Conservation (phyloP, 176 grass and related monocot species). For the Triticum monococcum region DNA sequence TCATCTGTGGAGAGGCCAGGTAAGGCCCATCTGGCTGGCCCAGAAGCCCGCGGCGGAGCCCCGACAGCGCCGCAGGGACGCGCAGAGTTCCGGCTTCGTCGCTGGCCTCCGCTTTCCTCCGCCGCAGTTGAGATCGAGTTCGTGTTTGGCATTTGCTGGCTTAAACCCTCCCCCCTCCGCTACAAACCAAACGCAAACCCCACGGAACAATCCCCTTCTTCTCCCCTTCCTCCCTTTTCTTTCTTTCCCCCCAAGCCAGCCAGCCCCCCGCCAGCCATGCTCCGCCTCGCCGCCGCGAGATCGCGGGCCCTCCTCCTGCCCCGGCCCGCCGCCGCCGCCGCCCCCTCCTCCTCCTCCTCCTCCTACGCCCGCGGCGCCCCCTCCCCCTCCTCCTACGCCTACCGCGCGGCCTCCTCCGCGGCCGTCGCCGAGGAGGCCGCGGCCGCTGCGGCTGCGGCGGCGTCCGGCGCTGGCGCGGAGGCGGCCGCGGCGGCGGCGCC, state of each 20-base stretch:
- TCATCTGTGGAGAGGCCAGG: no score
- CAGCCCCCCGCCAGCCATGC: constrained; percentile 31
- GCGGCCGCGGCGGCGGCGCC: background rate
- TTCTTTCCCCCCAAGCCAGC: constrained; percentile 28
- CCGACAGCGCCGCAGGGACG: no score
- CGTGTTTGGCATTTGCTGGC: background rate
- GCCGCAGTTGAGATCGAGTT: background rate
- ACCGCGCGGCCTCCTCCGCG: background rate
- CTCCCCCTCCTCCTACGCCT: background rate
- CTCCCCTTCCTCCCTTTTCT: background rate
- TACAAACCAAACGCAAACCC: constrained; percentile 39
- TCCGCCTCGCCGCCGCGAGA: constrained; percentile 28
- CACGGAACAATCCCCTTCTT: background rate
- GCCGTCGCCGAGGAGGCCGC: background rate
- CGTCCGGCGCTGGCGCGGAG: background rate
- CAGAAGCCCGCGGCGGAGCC: no score
- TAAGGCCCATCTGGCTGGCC: no score
- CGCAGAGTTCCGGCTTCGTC: background rate
- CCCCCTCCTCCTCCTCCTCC: background rate
- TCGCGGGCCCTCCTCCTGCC: constrained; percentile 40
- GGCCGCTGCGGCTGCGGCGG: background rate
- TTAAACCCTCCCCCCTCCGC: constrained; percentile 42
- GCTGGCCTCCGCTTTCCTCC: background rate
- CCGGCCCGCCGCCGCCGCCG: background rate
- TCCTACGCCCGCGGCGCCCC: background rate